These are phyloP conservation scores for Chaetomium globosum DNA, from an alignment of 2,329 filamentous ascomycete genomes.

Conservation along the genomic window DNA sequence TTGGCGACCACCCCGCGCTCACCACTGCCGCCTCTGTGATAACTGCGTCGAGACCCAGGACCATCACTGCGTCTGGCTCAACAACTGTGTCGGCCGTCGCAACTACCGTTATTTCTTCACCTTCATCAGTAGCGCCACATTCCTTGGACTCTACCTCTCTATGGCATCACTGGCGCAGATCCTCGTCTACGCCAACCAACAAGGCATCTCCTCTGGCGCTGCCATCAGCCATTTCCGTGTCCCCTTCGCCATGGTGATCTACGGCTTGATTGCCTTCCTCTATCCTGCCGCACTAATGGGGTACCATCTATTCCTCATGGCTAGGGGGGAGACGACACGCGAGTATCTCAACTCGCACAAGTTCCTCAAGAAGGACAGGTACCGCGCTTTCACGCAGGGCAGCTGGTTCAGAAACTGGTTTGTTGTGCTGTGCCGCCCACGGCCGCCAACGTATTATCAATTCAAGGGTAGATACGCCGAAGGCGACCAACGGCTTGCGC, in stretches of 20 bases:
- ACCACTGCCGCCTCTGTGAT: constrained; percentile 95
- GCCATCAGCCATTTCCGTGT: constrained; percentile 73
- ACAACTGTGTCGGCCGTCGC: constrained; percentile 94
- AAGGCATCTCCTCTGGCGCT: constrained; percentile 66
- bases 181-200: constrained; percentile 66
- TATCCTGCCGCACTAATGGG: constrained; percentile 83
- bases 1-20: constrained; percentile 92
- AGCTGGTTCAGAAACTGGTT: constrained; percentile 76
- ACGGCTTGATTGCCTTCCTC: constrained; percentile 70
- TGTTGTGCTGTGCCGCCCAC: constrained; percentile 77
- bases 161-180: constrained; percentile 80
- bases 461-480: constrained; percentile 78
- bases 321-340: constrained; percentile 87
- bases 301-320: constrained; percentile 91
- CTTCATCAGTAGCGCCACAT: constrained; percentile 78
- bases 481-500: constrained; percentile 82
- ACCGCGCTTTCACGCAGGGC: constrained; percentile 84
- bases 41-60: constrained; percentile 97
- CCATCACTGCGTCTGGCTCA: constrained; percentile 98
- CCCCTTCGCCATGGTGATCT: constrained; percentile 86
- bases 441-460: constrained; percentile 82
- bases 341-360: constrained; percentile 97
- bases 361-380: constrained; percentile 87
- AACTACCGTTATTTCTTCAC: constrained; percentile 98
- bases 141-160: constrained; percentile 75